Base-by-base conservation (phyloP, 2,329 filamentous ascomycete species). In the Ampelomyces quisqualis region DNA sequence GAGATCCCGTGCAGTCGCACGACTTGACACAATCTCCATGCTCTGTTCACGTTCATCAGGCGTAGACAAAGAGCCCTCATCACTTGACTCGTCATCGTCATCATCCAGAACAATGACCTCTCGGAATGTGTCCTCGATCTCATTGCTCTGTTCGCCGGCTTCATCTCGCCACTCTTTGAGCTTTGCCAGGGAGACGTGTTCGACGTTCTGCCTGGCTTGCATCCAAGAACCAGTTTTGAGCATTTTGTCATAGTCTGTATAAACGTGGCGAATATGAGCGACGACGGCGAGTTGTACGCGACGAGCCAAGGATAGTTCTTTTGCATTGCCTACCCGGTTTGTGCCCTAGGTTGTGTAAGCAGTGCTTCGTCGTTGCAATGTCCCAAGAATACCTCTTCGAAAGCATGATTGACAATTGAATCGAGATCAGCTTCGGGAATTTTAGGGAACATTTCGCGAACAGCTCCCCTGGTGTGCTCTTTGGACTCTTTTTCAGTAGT, bases 31-130 rank as follows among this genome's bases (percentile, higher is more conserved):
- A 15, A 65, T 61, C 35, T 66, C 62, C 52, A 62, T 55, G 38
- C 60, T 64, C 23, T 56, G 49, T 29, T 61, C 60, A 21, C 63
- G 53, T 31, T 55, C 57, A 35, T 60, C 51, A 23, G 47, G 51
- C 15, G 52, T 57, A 8, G 51, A 44, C 17, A 38, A 27, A 10
- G 54, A 51, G 7, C 67, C 70, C 35, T 71, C 64, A 39, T 71
- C 70, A 34, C 48, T 50, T 28, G 47, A 46, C 9, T 21, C 18
- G 14, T 79, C 77, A 38, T 82, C 78, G 51, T 81, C 79, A 55
- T 82, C 79, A 38, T 80, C 79, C 40, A 84, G 77, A 38, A 83
- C 76, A 52, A 84, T 82, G 43, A 82, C 77, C 62, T 84, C 81
- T 34, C 78, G 76, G 38, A 84, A 79, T 20, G 81, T 77, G 51